Conservation (phyloP, 2,329 filamentous ascomycete genomes). For the Magnaporthiopsis incrustans region DNA sequence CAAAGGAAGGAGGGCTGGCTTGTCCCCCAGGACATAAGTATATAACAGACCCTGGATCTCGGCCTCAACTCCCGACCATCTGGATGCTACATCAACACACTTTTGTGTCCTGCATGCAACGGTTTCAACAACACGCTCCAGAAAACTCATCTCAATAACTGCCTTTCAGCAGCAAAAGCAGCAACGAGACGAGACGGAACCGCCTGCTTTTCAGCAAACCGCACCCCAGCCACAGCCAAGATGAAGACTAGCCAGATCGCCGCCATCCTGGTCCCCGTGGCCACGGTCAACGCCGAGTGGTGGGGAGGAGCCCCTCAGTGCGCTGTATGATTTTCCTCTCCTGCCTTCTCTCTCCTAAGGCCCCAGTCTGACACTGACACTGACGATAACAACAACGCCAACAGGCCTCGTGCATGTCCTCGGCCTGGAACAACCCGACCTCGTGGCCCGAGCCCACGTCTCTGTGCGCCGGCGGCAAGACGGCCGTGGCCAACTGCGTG, state of each 20-base stretch:
- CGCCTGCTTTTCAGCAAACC: not conserved
- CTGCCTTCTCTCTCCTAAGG: not conserved
- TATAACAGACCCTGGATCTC: constrained; percentile 7
- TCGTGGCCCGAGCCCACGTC: constrained; percentile 22
- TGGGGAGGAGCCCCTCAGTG: constrained; percentile 32
- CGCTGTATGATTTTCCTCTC: constrained; percentile 25
- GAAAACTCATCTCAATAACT: not conserved
- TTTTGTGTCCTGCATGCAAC: constrained; percentile 1
- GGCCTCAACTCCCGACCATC: not conserved
- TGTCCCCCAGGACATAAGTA: not conserved
- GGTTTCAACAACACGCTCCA: not conserved
- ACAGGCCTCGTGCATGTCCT: constrained; percentile 35
- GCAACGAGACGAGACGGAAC: not conserved
- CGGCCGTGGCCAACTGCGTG: constrained; percentile 20
- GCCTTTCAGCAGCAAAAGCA: not conserved
- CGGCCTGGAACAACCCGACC: constrained; percentile 24
- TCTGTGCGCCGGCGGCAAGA: constrained; percentile 20
- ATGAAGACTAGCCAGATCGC: constrained; percentile 25
- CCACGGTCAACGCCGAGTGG: constrained; percentile 26
- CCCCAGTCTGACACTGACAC: not conserved
- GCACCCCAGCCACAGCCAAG: constrained; percentile 3
- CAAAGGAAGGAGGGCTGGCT: not conserved
- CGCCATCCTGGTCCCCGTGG: constrained; percentile 19
- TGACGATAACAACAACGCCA: too few relatives aligned
- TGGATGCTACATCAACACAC: constrained; percentile 7